phyloP scores from a whole-genome alignment of 176 grass and related monocot genomes.

The Poa pratensis region DNA sequence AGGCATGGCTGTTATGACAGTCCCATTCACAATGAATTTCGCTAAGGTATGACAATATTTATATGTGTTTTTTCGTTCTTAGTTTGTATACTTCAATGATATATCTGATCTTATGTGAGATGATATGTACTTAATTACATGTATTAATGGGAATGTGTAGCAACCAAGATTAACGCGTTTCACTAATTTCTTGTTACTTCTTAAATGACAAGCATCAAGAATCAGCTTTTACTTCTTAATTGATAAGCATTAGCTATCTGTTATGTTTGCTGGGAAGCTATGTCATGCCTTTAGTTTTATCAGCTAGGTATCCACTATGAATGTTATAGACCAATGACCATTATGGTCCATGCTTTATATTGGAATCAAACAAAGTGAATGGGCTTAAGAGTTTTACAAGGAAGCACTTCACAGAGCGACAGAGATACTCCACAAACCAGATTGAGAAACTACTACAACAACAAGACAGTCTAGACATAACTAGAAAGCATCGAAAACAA shows the following conservation, averaged over 20 bases:
- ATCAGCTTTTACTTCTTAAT: constrained; percentile 18
- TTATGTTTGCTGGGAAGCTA: background rate
- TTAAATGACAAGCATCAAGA: constrained; percentile 25
- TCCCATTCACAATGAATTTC: constrained; percentile 89
- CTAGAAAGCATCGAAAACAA: background rate
- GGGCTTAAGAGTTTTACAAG: background rate
- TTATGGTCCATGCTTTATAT: background rate
- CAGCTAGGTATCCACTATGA: background rate
- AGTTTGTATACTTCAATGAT: background rate
- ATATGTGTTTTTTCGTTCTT: constrained; percentile 32
- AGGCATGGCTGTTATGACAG: constrained; percentile 73
- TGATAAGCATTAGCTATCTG: constrained; percentile 8
- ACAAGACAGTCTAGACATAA: background rate
- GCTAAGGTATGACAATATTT: constrained; percentile 71
- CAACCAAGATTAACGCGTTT: constrained; percentile 3
- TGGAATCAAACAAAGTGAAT: background rate
- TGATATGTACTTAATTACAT: constrained; percentile 26
- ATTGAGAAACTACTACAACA: background rate
- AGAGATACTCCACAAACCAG: background rate
- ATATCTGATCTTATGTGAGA: constrained; percentile 26
- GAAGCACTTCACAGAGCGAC: background rate
- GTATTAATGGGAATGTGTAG: background rate
- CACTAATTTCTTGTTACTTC: constrained; percentile 5
- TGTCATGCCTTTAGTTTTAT: background rate
- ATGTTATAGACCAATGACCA: background rate